Evolutionary conservation across 73 alveolate species (phyloP).

Genomic region (Stentor roeselii): DNA sequence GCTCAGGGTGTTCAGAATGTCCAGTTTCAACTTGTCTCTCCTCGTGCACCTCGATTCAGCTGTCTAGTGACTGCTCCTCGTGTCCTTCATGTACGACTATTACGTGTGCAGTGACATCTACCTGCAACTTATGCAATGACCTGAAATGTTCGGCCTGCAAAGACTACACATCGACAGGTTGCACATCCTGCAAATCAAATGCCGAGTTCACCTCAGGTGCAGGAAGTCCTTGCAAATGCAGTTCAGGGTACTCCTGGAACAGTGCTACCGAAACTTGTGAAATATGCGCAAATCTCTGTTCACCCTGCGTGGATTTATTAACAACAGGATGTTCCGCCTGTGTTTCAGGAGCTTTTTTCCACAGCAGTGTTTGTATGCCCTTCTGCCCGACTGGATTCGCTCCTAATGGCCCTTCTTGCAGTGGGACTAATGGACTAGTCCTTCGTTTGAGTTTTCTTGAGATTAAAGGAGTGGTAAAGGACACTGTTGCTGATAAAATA

Average conservation of each 20-base stretch:
- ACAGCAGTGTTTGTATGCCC: slow-evolving; percentile 9
- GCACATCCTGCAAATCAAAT: neutral
- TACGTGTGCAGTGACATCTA: neutral
- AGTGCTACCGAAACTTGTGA: neutral
- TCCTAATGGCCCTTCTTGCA: neutral
- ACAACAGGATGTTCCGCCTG: slow-evolving; percentile 22
- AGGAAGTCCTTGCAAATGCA: slow-evolving; percentile 10
- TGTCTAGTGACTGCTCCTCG: neutral
- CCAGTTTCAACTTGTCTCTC: neutral
- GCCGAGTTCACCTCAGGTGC: neutral
- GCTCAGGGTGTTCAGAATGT: slow-evolving; percentile 2
- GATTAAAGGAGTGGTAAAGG: neutral
- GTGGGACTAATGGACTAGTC: neutral
- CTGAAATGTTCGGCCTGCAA: neutral
- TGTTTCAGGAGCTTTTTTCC: slow-evolving; percentile 13
- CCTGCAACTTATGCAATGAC: slow-evolving; percentile 7
- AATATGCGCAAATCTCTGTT: neutral
- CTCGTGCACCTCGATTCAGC: neutral
- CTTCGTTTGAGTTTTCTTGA: neutral
- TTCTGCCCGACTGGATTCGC: slow-evolving; percentile 14
- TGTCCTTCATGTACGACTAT: neutral
- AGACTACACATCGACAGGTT: slow-evolving; percentile 12
- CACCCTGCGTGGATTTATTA: neutral
- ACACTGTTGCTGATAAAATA: neutral
- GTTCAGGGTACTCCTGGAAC: neutral